These are phyloP conservation scores for Sporobolomyces phaffii DNA, from an alignment of 768 basidiomycete genomes.

Conservation along the genomic window DNA sequence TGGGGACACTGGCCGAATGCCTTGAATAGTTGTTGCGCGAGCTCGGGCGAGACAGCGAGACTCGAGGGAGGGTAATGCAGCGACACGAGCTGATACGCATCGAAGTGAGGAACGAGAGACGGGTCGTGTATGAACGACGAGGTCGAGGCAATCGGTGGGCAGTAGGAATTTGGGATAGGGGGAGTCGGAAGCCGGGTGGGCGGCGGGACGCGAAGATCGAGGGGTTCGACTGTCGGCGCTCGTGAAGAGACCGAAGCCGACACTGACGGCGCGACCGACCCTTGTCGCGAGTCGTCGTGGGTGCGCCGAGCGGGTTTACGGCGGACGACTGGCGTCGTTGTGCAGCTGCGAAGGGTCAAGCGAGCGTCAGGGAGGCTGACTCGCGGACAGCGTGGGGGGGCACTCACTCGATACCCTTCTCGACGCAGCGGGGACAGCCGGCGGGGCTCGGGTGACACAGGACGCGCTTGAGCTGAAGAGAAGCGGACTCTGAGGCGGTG, in stretches of 20 bases:
- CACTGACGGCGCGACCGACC: background rate
- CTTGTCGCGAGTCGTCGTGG: background rate
- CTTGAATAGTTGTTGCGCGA: conserved; percentile 3
- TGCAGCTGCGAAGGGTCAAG: background rate
- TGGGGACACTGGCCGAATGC: conserved; percentile 4
- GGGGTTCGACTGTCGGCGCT: background rate
- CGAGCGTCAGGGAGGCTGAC: background rate
- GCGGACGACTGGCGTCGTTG: conserved; percentile 13
- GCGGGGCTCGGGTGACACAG: conserved; percentile 10
- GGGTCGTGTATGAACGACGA: background rate
- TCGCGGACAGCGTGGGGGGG: background rate
- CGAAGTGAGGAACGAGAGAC: background rate
- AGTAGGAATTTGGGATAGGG: background rate
- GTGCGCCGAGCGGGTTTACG: conserved; percentile 10
- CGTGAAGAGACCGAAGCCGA: background rate
- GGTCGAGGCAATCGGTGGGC: background rate
- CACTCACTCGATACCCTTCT: conserved; percentile 8
- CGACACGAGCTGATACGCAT: background rate
- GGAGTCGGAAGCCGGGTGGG: background rate
- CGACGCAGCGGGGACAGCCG: conserved; percentile 17
- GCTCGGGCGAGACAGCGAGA: conserved; percentile 6
- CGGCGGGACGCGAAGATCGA: background rate
- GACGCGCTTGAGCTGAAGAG: conserved; percentile 2
- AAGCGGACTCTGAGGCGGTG: background rate
- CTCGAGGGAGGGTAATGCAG: background rate